A percentile compares a stretch with the other conserved stretches of the same genome.
These are phyloP conservation scores for peach (Prunus persica) DNA, from an alignment of 306 rosid genomes.

Conservation along the genomic window DNA sequence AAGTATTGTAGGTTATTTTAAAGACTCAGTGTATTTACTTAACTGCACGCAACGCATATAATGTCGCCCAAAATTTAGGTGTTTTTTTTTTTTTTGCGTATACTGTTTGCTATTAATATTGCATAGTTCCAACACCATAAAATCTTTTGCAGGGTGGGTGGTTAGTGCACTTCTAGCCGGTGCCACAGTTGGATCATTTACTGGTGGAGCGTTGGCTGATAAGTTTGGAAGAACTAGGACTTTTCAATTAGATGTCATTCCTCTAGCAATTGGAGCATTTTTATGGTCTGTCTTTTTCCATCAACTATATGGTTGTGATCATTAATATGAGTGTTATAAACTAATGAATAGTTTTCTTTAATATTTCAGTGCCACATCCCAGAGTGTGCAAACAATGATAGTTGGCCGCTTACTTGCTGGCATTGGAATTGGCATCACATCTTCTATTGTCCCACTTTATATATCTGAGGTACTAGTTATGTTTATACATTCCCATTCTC, in stretches of 20 bases:
- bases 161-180: slow-evolving; percentile 88
- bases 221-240: slow-evolving; percentile 86
- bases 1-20: not conserved
- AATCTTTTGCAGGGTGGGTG: slow-evolving; percentile 72
- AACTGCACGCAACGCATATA: not conserved
- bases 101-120: slow-evolving; percentile 11
- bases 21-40: not conserved
- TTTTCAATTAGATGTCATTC: slow-evolving; percentile 87
- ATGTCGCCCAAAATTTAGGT: not conserved
- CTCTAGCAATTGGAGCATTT: slow-evolving; percentile 74
- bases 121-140: slow-evolving; percentile 21
- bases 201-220: slow-evolving; percentile 92
- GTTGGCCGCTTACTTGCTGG: slow-evolving; percentile 91
- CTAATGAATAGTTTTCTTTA: not conserved
- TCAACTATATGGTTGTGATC: slow-evolving; percentile 13
- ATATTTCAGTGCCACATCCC: slow-evolving; percentile 79
- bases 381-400: slow-evolving; percentile 87
- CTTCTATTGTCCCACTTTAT: slow-evolving; percentile 92
- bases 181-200: slow-evolving; percentile 85
- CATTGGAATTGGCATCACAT: slow-evolving; percentile 85
- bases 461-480: slow-evolving; percentile 79
- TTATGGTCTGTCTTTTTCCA: slow-evolving; percentile 55
- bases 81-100: not conserved
- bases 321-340: slow-evolving; percentile 2
- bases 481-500: slow-evolving; percentile 7